Base-by-base conservation (phyloP, 352 stramenopile genomes). In the Pythium plurisporium region DNA sequence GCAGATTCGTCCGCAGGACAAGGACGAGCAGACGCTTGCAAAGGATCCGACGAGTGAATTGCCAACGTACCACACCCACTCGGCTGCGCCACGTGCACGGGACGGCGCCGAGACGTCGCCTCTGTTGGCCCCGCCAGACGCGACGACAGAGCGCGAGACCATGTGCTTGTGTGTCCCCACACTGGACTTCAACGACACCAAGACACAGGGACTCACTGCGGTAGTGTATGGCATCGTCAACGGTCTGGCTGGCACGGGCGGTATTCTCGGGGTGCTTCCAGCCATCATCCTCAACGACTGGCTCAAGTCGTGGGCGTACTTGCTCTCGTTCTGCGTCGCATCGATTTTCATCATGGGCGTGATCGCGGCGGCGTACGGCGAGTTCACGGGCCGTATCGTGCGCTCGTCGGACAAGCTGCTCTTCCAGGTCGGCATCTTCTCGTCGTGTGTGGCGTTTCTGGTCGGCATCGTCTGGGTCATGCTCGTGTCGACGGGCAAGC, bases 311-410 rank as follows among this genome's bases (percentile, higher is more conserved):
- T 64, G 61, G 9, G 48, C 82, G 22, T 95, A 95, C 60, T 47
- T 95, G 8, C 57, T 67, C 5, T 81, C 74, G 22, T 95, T 95
- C 69, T 95, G 82, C 52, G 27, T 86, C 11, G 76, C 67, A 5
- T 82, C 64, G 22, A 91, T 79, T 34, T 55, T 91, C 33, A 82
- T 86, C 30, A 95, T 95, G 85, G 85, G 80, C 37, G 56, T 62
- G 6, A 92, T 91, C 72, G 74, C 85, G 4, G 64, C 69, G 0
- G 49, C 72, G 3, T 91, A 90, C 59, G 80, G 85, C 19, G 70
- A 72, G 33, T 37, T 64, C 55, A 79, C 67, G 19, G 59, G 60
- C 3, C 67, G 64, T 2, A 41, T 73, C 38, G 56, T 56, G n/a
- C 37, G 57, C 34, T 23, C 57, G 29, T 74, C 65, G 45, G 57